Conservation (phyloP, 768 basidiomycete species). For the Termitomyces sp. region DNA sequence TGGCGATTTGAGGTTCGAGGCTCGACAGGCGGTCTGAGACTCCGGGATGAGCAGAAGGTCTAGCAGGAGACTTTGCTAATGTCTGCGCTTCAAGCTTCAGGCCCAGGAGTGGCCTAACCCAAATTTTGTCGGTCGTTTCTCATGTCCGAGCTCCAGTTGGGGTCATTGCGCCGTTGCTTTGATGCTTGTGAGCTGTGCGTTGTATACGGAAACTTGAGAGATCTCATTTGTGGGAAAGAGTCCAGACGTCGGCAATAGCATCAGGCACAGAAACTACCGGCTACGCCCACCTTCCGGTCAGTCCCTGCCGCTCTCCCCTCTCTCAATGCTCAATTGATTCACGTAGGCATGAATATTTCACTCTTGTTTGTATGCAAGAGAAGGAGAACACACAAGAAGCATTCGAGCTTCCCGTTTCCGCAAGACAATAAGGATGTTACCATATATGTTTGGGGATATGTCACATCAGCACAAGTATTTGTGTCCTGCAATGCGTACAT, state of each 20-base stretch:
- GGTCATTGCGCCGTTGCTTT: neutral
- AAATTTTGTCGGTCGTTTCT: neutral
- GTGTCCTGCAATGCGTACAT: slow-evolving; percentile 3
- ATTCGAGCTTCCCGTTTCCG: neutral
- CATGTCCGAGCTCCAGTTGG: neutral
- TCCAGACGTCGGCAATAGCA: neutral
- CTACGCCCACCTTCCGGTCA: neutral
- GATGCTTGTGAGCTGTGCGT: neutral
- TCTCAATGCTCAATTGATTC: neutral
- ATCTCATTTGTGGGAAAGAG: neutral
- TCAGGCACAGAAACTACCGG: neutral
- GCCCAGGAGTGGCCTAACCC: neutral
- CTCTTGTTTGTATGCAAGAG: neutral
- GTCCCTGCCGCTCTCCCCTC: neutral
- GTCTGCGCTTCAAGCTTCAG: neutral
- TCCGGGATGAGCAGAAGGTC: neutral
- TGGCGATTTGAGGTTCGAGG: neutral
- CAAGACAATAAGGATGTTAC: neutral
- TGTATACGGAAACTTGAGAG: neutral
- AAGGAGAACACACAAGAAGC: neutral
- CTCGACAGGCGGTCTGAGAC: neutral
- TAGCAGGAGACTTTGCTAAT: neutral
- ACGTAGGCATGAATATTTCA: neutral
- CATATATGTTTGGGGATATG: neutral
- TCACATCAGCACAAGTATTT: slow-evolving; percentile 14